Percentiles rank a stretch among this genome's conserved stretches.
Conservation (phyloP, 441 rosid species). For the Erodium texanum region DNA sequence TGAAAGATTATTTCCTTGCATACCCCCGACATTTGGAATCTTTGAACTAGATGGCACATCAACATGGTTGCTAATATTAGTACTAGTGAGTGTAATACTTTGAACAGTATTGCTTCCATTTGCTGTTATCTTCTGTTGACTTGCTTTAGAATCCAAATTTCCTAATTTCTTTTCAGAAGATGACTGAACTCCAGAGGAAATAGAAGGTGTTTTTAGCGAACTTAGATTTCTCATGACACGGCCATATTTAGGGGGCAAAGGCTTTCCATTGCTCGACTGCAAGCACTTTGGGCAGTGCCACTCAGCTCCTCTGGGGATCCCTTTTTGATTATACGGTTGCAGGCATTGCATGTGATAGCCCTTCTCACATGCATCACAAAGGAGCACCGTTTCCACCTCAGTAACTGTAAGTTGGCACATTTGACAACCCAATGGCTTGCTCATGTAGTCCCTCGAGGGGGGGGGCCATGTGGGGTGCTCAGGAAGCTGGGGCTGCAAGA, state of each 20-base stretch:
- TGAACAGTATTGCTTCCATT: slow-evolving; percentile 34
- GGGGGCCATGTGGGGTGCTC: slow-evolving; percentile 79
- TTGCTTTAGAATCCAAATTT: slow-evolving; percentile 30
- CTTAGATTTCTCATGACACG: slow-evolving; percentile 65
- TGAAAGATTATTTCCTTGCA: slow-evolving; percentile 22
- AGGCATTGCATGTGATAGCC: slow-evolving; percentile 86
- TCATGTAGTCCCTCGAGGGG: slow-evolving; percentile 94
- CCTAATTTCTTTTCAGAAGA: slow-evolving; percentile 49
- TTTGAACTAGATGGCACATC: slow-evolving; percentile 30
- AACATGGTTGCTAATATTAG: slow-evolving; percentile 19
- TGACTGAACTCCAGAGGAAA: slow-evolving; percentile 39
- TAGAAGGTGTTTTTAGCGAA: slow-evolving; percentile 48
- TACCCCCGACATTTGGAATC: slow-evolving; percentile 29
- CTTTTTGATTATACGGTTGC: slow-evolving; percentile 51
- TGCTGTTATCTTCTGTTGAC: slow-evolving; percentile 36
- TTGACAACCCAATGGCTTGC: slow-evolving; percentile 62
- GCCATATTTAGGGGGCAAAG: slow-evolving; percentile 86
- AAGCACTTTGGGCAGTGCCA: slow-evolving; percentile 89
- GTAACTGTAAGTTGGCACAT: slow-evolving; percentile 47
- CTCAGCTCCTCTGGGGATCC: slow-evolving; percentile 62
- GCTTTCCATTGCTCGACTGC: slow-evolving; percentile 67
- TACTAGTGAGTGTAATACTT: slow-evolving; percentile 25
- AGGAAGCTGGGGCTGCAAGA: slow-evolving; percentile 57
- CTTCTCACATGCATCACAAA: slow-evolving; percentile 94
- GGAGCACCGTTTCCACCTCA: slow-evolving; percentile 70